These are phyloP conservation scores for Cucurbitaria berberidis DNA, from an alignment of 2,329 filamentous ascomycete genomes.

Conservation along the genomic window DNA sequence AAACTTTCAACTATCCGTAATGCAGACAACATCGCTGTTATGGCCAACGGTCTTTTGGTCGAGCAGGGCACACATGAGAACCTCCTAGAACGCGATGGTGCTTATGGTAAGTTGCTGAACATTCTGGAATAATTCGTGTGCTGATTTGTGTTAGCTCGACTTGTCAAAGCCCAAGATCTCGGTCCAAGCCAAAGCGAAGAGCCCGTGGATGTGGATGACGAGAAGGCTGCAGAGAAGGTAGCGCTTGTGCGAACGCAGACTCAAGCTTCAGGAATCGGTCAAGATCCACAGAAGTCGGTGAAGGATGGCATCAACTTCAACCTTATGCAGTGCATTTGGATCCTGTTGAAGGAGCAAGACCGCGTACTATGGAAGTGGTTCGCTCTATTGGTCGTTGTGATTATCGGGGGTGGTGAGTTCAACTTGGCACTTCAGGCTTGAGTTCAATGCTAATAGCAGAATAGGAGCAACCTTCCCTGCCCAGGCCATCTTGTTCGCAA, in stretches of 20 bases:
- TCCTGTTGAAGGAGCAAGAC: constrained; percentile 39
- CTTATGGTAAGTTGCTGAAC: constrained; percentile 63
- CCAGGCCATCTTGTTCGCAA: constrained; percentile 58
- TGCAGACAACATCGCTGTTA: constrained; percentile 94
- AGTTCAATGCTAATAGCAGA: constrained; percentile 8
- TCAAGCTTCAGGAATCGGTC: constrained; percentile 30
- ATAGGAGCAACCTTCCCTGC: constrained; percentile 54
- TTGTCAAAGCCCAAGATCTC: constrained; percentile 62
- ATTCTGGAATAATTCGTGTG: neutral
- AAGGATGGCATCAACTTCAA: constrained; percentile 40
- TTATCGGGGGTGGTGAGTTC: constrained; percentile 37
- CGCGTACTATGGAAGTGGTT: constrained; percentile 50
- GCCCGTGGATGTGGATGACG: constrained; percentile 20
- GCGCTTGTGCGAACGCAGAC: constrained; percentile 38
- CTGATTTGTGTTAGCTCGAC: constrained; percentile 54
- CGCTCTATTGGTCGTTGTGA: constrained; percentile 33
- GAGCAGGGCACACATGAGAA: constrained; percentile 90
- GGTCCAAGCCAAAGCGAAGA: constrained; percentile 34
- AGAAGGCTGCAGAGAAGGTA: constrained; percentile 18
- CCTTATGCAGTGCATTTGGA: constrained; percentile 33
- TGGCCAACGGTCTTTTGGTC: constrained; percentile 78
- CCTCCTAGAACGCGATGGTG: constrained; percentile 72
- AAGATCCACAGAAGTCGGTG: constrained; percentile 23
- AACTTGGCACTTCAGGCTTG: neutral
- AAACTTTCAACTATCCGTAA: constrained; percentile 91